phyloP scores from a whole-genome alignment of 805 yeast genomes.

The Maudiozyma barnettii region DNA sequence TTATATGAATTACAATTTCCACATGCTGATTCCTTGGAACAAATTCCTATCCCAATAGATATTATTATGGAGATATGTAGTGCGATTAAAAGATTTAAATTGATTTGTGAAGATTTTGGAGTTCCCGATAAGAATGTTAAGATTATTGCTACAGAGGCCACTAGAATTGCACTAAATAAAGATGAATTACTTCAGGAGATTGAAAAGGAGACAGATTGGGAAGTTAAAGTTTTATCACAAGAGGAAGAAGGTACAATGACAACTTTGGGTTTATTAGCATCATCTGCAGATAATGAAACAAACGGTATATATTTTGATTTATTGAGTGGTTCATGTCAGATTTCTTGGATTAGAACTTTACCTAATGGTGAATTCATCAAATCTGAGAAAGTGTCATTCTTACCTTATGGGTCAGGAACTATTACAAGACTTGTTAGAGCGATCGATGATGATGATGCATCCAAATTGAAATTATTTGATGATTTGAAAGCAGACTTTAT shows the following conservation, averaged over 20 bases:
- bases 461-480: constrained; percentile 29
- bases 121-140: constrained; percentile 51
- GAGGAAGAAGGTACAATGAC: constrained; percentile 61
- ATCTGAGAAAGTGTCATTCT: constrained; percentile 48
- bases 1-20: constrained; percentile 52
- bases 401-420: constrained; percentile 71
- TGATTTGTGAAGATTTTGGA: constrained; percentile 67
- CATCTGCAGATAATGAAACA: constrained; percentile 43
- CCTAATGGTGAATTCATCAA: constrained; percentile 44
- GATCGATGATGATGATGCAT: constrained; percentile 36
- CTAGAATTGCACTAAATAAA: constrained; percentile 58
- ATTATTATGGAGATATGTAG: constrained; percentile 50
- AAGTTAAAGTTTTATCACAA: constrained; percentile 47
- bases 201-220: constrained; percentile 52
- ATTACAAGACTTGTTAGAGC: constrained; percentile 44
- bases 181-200: constrained; percentile 48
- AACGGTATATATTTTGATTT: constrained; percentile 64
- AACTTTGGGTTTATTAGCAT: constrained; percentile 65
- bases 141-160: constrained; percentile 68
- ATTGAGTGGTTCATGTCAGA: constrained; percentile 62
- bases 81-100: constrained; percentile 57
- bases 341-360: constrained; percentile 55
- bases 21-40: constrained; percentile 26
- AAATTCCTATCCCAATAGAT: constrained; percentile 44
- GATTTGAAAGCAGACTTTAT: constrained; percentile 43